A percentile compares a stretch with the other conserved stretches of the same genome.
Conservation (phyloP, 179 eudicot species). For the Camellia oleifera region DNA sequence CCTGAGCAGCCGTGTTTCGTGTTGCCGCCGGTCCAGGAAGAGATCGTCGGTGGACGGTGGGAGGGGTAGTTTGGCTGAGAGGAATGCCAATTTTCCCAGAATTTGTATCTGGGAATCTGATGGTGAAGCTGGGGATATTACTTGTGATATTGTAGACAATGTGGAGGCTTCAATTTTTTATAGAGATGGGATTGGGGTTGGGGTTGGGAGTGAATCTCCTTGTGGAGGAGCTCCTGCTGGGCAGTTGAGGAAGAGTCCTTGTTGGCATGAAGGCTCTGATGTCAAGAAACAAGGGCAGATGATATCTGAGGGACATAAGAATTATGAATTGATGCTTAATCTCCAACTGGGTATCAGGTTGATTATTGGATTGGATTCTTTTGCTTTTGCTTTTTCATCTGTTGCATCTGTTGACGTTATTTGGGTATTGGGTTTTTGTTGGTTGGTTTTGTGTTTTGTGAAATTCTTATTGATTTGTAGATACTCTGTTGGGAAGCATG, state of each 20-base stretch:
- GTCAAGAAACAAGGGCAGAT: conserved; percentile 70
- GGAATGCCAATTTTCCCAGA: conserved; percentile 40
- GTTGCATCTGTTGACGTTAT: background rate
- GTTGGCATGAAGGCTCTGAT: conserved; percentile 45
- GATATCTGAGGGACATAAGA: conserved; percentile 76
- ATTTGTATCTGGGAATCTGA: conserved; percentile 88
- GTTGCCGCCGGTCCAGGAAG: conserved; percentile 26
- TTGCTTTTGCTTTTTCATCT: background rate
- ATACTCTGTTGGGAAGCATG: conserved; percentile 69
- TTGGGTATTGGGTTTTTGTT: background rate
- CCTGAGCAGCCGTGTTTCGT: background rate
- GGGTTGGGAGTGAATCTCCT: conserved; percentile 4
- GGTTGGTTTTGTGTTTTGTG: background rate
- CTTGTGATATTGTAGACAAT: conserved; percentile 84
- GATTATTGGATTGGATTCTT: background rate
- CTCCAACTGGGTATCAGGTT: conserved; percentile 82
- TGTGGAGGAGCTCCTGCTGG: conserved; percentile 30
- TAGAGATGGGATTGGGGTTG: conserved; percentile 31
- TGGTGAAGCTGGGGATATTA: conserved; percentile 83
- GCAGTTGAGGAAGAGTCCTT: conserved; percentile 47
- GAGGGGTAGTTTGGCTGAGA: conserved; percentile 30
- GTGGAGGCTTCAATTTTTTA: conserved; percentile 67
- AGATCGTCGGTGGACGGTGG: conserved; percentile 35
- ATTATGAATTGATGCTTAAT: conserved; percentile 85
- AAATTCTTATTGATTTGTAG: conserved; percentile 27